Conservation (phyloP, 75 land plant species). For the Pseudotsuga menziesii region DNA sequence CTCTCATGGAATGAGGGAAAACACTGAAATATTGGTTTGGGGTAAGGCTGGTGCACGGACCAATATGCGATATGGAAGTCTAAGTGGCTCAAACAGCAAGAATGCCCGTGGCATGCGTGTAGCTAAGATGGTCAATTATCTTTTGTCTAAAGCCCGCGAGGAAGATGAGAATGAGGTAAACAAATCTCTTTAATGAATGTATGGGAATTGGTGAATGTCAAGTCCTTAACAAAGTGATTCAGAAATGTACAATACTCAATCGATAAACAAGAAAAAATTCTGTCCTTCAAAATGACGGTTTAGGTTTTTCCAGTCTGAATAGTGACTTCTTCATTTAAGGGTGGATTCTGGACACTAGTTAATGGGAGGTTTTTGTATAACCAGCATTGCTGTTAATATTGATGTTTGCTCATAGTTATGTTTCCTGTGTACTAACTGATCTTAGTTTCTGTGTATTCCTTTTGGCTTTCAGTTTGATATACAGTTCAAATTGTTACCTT, state of each 20-base stretch:
- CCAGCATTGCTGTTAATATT: background rate
- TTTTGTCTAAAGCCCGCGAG: constrained; percentile 31
- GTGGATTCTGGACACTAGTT: background rate
- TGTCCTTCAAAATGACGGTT: background rate
- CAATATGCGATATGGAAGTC: constrained; percentile 60
- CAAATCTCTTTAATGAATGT: background rate
- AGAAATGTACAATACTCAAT: background rate
- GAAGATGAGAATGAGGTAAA: constrained; percentile 56
- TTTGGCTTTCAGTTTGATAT: constrained; percentile 56
- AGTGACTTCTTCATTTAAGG: background rate
- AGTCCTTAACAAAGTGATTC: background rate
- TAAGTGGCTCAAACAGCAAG: constrained; percentile 40
- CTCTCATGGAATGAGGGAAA: constrained; percentile 33
- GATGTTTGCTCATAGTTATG: background rate
- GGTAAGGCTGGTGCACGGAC: constrained; percentile 73
- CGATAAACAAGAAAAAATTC: background rate
- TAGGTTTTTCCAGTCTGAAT: background rate
- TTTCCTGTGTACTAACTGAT: background rate
- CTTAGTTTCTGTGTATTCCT: background rate
- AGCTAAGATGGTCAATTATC: constrained; percentile 50
- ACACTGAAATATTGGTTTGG: constrained; percentile 57
- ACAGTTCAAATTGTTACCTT: constrained; percentile 56
- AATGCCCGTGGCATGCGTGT: constrained; percentile 41
- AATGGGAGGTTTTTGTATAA: background rate
- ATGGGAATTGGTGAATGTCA: background rate